phyloP scores from a whole-genome alignment of 2,329 filamentous ascomycete species.

The Penicillium sclerotigenum region DNA sequence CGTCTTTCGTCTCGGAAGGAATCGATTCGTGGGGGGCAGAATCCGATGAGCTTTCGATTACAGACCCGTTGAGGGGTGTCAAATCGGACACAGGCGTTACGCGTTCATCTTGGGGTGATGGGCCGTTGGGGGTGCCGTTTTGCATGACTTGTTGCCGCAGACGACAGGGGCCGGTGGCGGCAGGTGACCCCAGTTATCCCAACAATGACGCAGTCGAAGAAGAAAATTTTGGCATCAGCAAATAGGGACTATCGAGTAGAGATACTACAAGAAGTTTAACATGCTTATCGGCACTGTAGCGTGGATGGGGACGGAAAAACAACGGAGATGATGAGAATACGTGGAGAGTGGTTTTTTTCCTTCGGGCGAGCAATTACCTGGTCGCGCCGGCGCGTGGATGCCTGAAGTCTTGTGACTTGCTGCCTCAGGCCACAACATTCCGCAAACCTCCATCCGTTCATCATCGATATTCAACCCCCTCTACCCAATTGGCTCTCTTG shows the following conservation, averaged over 20 bases:
- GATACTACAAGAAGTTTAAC: conserved; percentile 42
- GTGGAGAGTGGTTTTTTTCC: conserved; percentile 43
- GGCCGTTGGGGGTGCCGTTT: conserved; percentile 45
- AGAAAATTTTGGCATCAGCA: conserved; percentile 41
- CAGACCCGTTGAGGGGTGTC: conserved; percentile 19
- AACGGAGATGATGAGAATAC: conserved; percentile 31
- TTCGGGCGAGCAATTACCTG: conserved; percentile 28
- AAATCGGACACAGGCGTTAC: conserved; percentile 33
- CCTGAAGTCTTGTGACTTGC: conserved; percentile 15
- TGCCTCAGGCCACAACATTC: conserved; percentile 16
- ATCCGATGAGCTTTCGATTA: conserved; percentile 22
- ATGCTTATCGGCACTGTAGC: conserved; percentile 44
- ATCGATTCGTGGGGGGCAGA: conserved; percentile 24
- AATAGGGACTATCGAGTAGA: conserved; percentile 33
- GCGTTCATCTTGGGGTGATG: conserved; percentile 40
- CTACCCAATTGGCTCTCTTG: conserved; percentile 20
- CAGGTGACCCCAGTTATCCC: conserved; percentile 47
- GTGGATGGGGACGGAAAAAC: conserved; percentile 39
- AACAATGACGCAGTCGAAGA: conserved; percentile 39
- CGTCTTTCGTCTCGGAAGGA: conserved; percentile 29
- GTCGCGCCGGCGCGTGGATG: conserved; percentile 26
- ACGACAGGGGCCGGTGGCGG: conserved; percentile 41
- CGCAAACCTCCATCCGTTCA: conserved; percentile 31
- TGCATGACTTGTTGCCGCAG: conserved; percentile 46
- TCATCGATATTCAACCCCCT: conserved; percentile 26